Evolutionary conservation across 352 stramenopile genomes (phyloP), one percentile per base, ranked within the genome.

Genomic region (Phytopythium litorale): DNA sequence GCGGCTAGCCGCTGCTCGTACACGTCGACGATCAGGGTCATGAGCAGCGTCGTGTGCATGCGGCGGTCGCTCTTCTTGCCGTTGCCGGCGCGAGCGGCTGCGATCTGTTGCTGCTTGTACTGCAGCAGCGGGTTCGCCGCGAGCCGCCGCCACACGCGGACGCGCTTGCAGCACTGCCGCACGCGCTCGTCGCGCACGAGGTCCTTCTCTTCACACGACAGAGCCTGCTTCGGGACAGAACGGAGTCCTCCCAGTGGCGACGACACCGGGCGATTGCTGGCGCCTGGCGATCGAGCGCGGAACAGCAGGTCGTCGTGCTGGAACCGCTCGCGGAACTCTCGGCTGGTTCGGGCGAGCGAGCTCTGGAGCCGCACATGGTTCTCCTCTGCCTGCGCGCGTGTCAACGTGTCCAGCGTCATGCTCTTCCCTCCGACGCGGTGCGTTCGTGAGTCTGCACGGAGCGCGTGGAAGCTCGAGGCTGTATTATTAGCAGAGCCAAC

Each of bases 351-450:
- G 33, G 60, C 68, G 11, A 91, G 72, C n/a, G 78, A 88, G 66
- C 72, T 79, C 57, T 87, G 83, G 49, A 91, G 69, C 35, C 74
- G 68, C 23, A 71, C 56, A 58, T 89, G 81, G 55, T 71, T 84
- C 18, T 65, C 58, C 64, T 91, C 81, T 16, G 81, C 81, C 50
- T 84, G 75, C 13, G 64, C 60, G 1, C 81, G 78, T 51, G 79
- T 91, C 48, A 88, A 45, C 49, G 69, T 85, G 68, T 91, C 81
- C 18, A 91, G 71, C 63, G 81, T 91, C 79, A 91, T 91, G 23
- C 2, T 48, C 21, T 37, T 23, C 28, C 15, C 21, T 28, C 11
- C 4, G 21, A 19, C 21, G 9, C 21, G 45, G 11, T 3, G 7
- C 23, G 21, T 52, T 52, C 13, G 18, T 25, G 46, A 52, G 21